Evolutionary conservation across 768 basidiomycete genomes (phyloP).

Genomic region (Lactarius akahatsu): DNA sequence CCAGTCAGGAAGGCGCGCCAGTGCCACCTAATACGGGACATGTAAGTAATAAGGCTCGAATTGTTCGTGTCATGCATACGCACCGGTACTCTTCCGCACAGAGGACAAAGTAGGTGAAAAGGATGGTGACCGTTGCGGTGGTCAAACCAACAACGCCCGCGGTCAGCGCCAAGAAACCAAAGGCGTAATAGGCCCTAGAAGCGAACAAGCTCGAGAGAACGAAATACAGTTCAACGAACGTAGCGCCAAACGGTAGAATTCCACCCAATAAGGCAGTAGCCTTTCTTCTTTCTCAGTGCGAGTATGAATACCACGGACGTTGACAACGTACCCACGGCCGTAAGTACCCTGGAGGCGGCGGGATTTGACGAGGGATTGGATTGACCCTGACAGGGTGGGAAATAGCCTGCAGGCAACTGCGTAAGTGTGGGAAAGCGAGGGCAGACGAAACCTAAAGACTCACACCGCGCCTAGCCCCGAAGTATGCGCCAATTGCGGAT

Average conservation of each 20-base stretch:
- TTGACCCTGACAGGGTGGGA: slow-evolving; percentile 87
- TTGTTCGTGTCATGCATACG: slow-evolving; percentile 26
- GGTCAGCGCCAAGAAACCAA: slow-evolving; percentile 90
- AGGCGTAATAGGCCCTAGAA: slow-evolving; percentile 91
- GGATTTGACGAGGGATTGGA: slow-evolving; percentile 95
- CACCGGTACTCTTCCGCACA: slow-evolving; percentile 95
- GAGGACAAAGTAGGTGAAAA: slow-evolving; percentile 86
- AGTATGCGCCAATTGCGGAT: slow-evolving; percentile 81
- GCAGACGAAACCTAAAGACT: slow-evolving; percentile 31
- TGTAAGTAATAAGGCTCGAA: slow-evolving; percentile 14
- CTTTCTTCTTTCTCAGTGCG: slow-evolving; percentile 33
- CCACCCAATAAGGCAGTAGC: slow-evolving; percentile 80
- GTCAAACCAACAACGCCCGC: slow-evolving; percentile 81
- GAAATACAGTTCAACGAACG: slow-evolving; percentile 94
- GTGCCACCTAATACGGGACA: slow-evolving; percentile 69
- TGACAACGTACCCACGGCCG: slow-evolving; percentile 63
- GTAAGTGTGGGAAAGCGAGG: slow-evolving; percentile 19
- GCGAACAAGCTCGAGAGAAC: slow-evolving; percentile 90
- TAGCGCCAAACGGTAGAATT: slow-evolving; percentile 91
- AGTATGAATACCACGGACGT: neutral
- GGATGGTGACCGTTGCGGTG: slow-evolving; percentile 86
- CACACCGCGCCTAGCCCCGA: slow-evolving; percentile 85
- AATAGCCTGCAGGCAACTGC: slow-evolving; percentile 48
- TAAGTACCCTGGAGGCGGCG: slow-evolving; percentile 82
- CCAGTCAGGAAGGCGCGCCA: slow-evolving; percentile 94